Base-by-base conservation (phyloP, 1,284 basidiomycete species). In the Fomes fomentarius region DNA sequence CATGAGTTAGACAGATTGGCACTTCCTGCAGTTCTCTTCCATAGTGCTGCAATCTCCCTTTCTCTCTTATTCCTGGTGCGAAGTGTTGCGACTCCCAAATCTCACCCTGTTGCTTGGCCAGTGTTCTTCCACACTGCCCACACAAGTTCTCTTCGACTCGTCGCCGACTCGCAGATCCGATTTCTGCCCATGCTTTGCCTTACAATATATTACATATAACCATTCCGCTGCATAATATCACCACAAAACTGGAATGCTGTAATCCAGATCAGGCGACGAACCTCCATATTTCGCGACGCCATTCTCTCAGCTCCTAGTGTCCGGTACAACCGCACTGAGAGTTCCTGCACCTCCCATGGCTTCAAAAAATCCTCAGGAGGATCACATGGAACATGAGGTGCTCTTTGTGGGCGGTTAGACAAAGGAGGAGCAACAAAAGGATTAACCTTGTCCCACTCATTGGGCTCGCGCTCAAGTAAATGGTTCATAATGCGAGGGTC, bases 361-460 rank as follows among this genome's bases (percentile, higher is more conserved):
- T 33, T 41, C 6, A 61, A 42, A 1, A 57, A 57, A 19, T 52
- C 58, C n/a, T 48, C 48, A 2, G 59, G 59, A 15, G 56, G 41
- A 10, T 61, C 60, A 38, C 60, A 61, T 6, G 34, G 24, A 6
- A 61, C 60, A 15, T 58, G 25, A n/a, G 53, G 48, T 2, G 56
- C 43, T 11, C 38, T 30, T 17, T 40, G 22, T 6, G 54, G 50
- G 4, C 15, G 19, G 17, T n/a, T 8, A 11, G 14, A 1, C n/a
- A n/a, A n/a, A 21, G 17, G 4, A 5, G 5, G n/a, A 54, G 49
- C 3, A 33, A 41, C n/a, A 14, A 44, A 44, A 12, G 42, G 42
- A 12, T 44, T 44, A 4, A 10, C 4, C 4, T 17, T 22, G 21
- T 56, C 41, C n/a, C 43, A 39, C 30, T 62, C 60, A 1, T 44